These are phyloP conservation scores for Acorus calamus DNA, from an alignment of 106 monocot species.

Conservation along the genomic window DNA sequence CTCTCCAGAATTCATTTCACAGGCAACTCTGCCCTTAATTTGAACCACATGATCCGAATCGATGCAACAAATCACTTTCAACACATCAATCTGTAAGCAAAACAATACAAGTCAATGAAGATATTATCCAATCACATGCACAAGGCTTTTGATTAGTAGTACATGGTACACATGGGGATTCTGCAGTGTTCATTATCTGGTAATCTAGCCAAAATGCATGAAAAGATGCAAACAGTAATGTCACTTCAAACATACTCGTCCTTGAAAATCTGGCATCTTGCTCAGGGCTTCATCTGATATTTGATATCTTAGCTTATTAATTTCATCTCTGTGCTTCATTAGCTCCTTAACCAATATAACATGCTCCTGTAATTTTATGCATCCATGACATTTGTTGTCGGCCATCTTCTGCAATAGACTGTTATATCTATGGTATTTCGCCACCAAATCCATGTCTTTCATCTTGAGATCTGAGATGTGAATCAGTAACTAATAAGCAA, in stretches of 20 bases:
- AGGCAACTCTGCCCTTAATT: constrained; percentile 95
- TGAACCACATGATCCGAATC: constrained; percentile 88
- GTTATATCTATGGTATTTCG: constrained; percentile 47
- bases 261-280: constrained; percentile 95
- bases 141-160: too few relatives aligned
- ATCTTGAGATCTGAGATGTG: constrained; percentile 70
- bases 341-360: constrained; percentile 52
- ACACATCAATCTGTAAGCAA: constrained; percentile 68
- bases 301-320: constrained; percentile 67
- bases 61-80: constrained; percentile 75
- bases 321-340: constrained; percentile 63
- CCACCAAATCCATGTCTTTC: constrained; percentile 55
- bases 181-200: too few relatives aligned
- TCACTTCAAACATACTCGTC: constrained; percentile 49
- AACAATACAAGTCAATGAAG: neutral
- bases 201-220: too few relatives aligned
- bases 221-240: too few relatives aligned
- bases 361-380: constrained; percentile 80
- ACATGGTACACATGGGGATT: too few relatives aligned
- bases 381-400: constrained; percentile 91
- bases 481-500: too few relatives aligned
- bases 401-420: constrained; percentile 61
- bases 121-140: too few relatives aligned
- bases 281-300: constrained; percentile 97
- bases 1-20: constrained; percentile 99